Evolutionary conservation across 305 asterid genomes (phyloP).

Genomic region (Rubia tinctorum): DNA sequence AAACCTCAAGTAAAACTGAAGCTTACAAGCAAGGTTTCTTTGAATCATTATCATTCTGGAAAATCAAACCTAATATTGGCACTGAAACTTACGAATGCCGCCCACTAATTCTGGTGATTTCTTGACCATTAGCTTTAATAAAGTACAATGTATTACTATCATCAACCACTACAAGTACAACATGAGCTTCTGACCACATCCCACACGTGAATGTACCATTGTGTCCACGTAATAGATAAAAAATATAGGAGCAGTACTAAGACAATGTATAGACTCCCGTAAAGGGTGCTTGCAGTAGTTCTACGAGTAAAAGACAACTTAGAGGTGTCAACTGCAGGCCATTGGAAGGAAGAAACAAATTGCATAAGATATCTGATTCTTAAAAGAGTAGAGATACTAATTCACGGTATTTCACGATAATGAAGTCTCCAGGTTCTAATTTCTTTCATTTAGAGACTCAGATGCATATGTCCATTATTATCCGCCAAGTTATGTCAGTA

Average conservation of each 20-base stretch:
- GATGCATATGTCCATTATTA: neutral
- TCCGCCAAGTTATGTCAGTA: neutral
- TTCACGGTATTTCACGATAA: neutral
- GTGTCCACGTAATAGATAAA: slow-evolving; percentile 55
- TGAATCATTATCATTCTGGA: slow-evolving; percentile 48
- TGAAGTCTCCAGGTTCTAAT: neutral
- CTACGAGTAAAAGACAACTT: neutral
- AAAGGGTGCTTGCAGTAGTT: slow-evolving; percentile 4
- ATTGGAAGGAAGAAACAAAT: too few relatives aligned
- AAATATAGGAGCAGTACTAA: slow-evolving; percentile 13
- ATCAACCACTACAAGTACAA: slow-evolving; percentile 86
- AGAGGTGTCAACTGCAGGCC: neutral
- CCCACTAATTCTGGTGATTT: slow-evolving; percentile 73
- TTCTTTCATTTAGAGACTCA: neutral
- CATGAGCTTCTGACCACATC: slow-evolving; percentile 94
- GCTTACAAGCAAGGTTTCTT: slow-evolving; percentile 74
- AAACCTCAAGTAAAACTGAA: slow-evolving; percentile 13
- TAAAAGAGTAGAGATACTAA: neutral
- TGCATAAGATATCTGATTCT: neutral
- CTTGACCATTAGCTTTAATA: slow-evolving; percentile 87
- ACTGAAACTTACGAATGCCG: slow-evolving; percentile 55
- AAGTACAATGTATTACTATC: slow-evolving; percentile 61
- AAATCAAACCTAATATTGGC: slow-evolving; percentile 71
- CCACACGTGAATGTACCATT: slow-evolving; percentile 56
- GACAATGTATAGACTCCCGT: neutral